These are phyloP conservation scores for Alisma plantagoaquatica DNA, from an alignment of 106 monocot species.

Conservation along the genomic window DNA sequence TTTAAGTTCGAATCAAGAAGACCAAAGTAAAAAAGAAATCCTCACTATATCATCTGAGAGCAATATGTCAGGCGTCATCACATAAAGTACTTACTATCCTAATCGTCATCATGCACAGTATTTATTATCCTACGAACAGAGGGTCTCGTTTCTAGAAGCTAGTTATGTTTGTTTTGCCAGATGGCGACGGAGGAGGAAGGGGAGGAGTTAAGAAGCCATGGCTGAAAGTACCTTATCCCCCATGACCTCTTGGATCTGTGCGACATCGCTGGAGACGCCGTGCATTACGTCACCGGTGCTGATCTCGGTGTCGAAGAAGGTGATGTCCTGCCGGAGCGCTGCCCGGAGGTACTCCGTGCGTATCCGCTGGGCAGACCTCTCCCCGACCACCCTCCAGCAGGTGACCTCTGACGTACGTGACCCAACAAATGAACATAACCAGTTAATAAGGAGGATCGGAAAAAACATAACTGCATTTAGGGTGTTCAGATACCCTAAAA, in stretches of 20 bases:
- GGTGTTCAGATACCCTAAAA: neutral
- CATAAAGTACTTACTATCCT: too few relatives aligned
- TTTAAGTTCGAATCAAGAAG: too few relatives aligned
- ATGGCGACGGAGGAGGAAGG: too few relatives aligned
- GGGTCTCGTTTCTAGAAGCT: too few relatives aligned
- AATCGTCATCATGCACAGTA: too few relatives aligned
- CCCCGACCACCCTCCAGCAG: constrained; percentile 40
- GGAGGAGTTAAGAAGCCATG: too few relatives aligned
- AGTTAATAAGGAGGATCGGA: neutral
- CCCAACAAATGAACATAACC: neutral
- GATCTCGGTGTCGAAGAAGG: constrained; percentile 36
- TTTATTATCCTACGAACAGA: too few relatives aligned
- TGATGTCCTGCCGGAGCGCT: constrained; percentile 36
- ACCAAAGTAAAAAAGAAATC: too few relatives aligned
- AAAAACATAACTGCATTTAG: neutral
- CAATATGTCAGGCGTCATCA: too few relatives aligned
- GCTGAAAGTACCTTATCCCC: constrained; percentile 46
- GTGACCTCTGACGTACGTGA: constrained; percentile 28
- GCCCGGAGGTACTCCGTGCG: constrained; percentile 18
- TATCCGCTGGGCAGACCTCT: constrained; percentile 32
- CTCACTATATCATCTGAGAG: too few relatives aligned
- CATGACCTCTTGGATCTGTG: constrained; percentile 40
- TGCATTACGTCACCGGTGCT: constrained; percentile 37
- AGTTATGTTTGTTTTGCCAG: too few relatives aligned
- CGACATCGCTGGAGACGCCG: constrained; percentile 35